These are phyloP conservation scores for Juncus inflexus DNA, from an alignment of 176 grass and related monocot species.

Conservation along the genomic window DNA sequence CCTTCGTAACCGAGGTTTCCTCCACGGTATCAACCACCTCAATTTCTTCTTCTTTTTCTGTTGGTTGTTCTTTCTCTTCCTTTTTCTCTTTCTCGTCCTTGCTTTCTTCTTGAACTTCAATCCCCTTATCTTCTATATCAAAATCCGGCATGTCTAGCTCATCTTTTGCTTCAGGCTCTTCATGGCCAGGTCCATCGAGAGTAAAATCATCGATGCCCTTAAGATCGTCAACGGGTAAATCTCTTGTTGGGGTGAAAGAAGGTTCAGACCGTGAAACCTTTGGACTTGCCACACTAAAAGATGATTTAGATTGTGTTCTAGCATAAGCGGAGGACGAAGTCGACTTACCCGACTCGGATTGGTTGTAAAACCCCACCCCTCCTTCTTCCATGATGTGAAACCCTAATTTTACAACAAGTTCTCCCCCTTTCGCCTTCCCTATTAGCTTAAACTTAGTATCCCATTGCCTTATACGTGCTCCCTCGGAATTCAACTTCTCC, in stretches of 20 bases:
- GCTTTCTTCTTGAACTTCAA: slow-evolving; percentile 55
- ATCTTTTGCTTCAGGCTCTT: slow-evolving; percentile 31
- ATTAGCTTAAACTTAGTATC: slow-evolving; percentile 53
- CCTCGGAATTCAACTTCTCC: slow-evolving; percentile 53
- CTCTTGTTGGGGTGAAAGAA: slow-evolving; percentile 35
- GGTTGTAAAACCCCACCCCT: slow-evolving; percentile 70
- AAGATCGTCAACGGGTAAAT: slow-evolving; percentile 38
- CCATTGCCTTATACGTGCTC: slow-evolving; percentile 65
- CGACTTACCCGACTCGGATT: slow-evolving; percentile 7
- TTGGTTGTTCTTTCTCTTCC: slow-evolving; percentile 8
- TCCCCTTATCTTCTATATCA: slow-evolving; percentile 77
- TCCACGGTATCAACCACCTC: slow-evolving; percentile 19
- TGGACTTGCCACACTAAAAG: slow-evolving; percentile 81
- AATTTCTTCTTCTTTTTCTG: slow-evolving; percentile 10
- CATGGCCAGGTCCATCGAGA: slow-evolving; percentile 56
- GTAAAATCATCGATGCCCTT: slow-evolving; percentile 82
- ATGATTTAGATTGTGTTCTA: slow-evolving; percentile 68
- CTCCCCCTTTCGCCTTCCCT: slow-evolving; percentile 85
- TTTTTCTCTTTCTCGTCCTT: slow-evolving; percentile 18
- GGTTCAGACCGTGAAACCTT: slow-evolving; percentile 42
- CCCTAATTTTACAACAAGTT: slow-evolving; percentile 66
- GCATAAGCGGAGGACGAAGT: slow-evolving; percentile 44
- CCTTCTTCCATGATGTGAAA: slow-evolving; percentile 94
- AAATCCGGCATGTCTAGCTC: slow-evolving; percentile 79
- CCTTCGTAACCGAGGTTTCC: slow-evolving; percentile 27